These are phyloP conservation scores for Neurospora pannonica DNA, from an alignment of 495 filamentous ascomycete genomes.

Conservation along the genomic window DNA sequence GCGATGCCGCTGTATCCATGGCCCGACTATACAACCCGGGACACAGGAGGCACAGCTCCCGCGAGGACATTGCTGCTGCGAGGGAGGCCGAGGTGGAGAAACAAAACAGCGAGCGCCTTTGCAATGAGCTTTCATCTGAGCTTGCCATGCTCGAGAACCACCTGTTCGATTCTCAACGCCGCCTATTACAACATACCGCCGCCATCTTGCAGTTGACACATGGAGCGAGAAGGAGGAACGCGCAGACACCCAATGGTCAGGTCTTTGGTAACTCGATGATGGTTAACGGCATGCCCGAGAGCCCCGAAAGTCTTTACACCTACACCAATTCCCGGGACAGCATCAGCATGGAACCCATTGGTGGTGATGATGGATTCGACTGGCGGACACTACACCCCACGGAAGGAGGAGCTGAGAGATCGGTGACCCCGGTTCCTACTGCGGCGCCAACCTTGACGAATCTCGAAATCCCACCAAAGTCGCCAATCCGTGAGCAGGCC, in stretches of 20 bases:
- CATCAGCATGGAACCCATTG: conserved; percentile 36
- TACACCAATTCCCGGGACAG: conserved; percentile 47
- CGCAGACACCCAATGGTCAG: conserved; percentile 14
- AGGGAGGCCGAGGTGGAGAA: conserved; percentile 67
- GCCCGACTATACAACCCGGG: conserved; percentile 60
- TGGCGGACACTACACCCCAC: not conserved
- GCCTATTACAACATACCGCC: conserved; percentile 81
- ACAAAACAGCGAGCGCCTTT: conserved; percentile 63
- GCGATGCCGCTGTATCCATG: conserved; percentile 84
- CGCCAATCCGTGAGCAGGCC: conserved; percentile 34
- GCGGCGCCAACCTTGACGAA: not conserved
- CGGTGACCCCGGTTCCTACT: conserved; percentile 33
- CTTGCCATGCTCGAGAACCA: conserved; percentile 68
- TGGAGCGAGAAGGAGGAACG: conserved; percentile 31
- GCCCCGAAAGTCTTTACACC: conserved; percentile 57
- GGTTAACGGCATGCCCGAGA: conserved; percentile 48
- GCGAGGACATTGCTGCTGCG: conserved; percentile 23
- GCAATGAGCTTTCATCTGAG: conserved; percentile 74
- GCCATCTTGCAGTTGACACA: conserved; percentile 86
- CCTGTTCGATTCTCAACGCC: conserved; percentile 57
- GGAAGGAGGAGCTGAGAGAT: conserved; percentile 42
- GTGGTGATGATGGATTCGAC: conserved; percentile 56
- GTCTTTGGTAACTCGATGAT: conserved; percentile 10
- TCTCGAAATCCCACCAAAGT: conserved; percentile 37
- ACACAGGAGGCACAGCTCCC: conserved; percentile 29